phyloP scores from a whole-genome alignment of 805 yeast genomes.

The Lipomyces yamadae region DNA sequence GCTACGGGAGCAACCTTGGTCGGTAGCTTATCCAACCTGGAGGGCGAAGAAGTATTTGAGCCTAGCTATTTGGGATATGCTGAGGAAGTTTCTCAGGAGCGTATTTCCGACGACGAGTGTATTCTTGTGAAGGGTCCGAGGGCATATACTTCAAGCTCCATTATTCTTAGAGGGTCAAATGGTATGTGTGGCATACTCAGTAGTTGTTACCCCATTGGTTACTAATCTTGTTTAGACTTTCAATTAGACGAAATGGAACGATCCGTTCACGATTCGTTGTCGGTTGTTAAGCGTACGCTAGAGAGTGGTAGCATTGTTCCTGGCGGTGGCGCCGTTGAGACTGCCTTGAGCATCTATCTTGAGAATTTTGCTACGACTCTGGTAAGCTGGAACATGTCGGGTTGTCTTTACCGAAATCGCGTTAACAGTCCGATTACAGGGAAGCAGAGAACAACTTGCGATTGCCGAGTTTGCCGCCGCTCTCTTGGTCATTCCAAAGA shows the following conservation, averaged over 20 bases:
- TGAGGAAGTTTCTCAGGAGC: conserved; percentile 86
- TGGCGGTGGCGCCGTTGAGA: conserved; percentile 99
- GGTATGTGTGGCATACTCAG: conserved; percentile 35
- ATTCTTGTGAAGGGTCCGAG: conserved; percentile 87
- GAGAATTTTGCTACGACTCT: conserved; percentile 98
- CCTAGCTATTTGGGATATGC: conserved; percentile 84
- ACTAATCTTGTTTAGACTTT: conserved; percentile 55
- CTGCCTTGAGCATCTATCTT: conserved; percentile 90
- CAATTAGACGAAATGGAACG: conserved; percentile 98
- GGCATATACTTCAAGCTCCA: conserved; percentile 88
- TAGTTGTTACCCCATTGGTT: neutral
- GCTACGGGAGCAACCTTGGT: conserved; percentile 97
- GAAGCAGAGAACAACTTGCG: conserved; percentile 96
- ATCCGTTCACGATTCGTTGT: conserved; percentile 89
- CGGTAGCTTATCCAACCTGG: conserved; percentile 85
- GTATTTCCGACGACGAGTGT: conserved; percentile 96
- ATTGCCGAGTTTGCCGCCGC: conserved; percentile 97
- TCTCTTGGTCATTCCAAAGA: conserved; percentile 89
- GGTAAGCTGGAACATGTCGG: conserved; percentile 11
- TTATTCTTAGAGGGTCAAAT: conserved; percentile 92
- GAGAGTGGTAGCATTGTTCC: conserved; percentile 96
- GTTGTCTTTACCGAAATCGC: neutral
- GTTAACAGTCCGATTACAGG: conserved; percentile 44
- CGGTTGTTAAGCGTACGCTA: conserved; percentile 93
- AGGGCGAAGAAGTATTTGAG: conserved; percentile 94